Conservation (phyloP, 2,329 filamentous ascomycete species). For the Microsporum ferrugineum region DNA sequence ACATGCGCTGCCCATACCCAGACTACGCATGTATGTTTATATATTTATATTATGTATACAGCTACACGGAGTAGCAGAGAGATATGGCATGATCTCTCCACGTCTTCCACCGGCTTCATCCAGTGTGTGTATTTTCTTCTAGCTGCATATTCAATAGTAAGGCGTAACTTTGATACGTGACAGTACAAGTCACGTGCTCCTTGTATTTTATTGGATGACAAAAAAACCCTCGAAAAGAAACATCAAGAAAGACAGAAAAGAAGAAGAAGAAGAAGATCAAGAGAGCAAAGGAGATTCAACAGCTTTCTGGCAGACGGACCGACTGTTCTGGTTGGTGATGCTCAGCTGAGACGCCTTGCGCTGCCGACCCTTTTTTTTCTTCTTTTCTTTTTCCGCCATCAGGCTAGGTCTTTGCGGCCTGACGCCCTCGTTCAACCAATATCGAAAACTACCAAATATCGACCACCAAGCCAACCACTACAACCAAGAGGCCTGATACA, state of each 20-base stretch:
- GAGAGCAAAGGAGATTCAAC: not conserved
- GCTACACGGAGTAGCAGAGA: not conserved
- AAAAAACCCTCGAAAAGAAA: constrained; percentile 6
- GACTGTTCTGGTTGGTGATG: not conserved
- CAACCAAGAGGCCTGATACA: no score
- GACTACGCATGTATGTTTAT: no score
- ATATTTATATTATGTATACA: no score
- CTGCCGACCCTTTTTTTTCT: not conserved
- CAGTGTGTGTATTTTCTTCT: no score
- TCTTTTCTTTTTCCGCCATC: not conserved
- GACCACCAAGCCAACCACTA: not conserved
- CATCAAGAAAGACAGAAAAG: constrained; percentile 9
- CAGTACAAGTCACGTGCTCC: not conserved
- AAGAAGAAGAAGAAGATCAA: constrained; percentile 9
- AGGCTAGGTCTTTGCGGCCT: not conserved
- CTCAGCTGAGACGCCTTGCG: not conserved
- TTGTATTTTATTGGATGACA: not conserved
- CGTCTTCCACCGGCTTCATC: no score
- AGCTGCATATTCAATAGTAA: not conserved
- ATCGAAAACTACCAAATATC: not conserved
- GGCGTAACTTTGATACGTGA: not conserved
- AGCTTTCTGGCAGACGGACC: not conserved
- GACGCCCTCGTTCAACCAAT: not conserved
- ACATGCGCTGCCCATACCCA: not conserved
- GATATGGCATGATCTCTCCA: not conserved